Conservation (phyloP, 2,329 filamentous ascomycete genomes). For the Fusarium camptoceras region DNA sequence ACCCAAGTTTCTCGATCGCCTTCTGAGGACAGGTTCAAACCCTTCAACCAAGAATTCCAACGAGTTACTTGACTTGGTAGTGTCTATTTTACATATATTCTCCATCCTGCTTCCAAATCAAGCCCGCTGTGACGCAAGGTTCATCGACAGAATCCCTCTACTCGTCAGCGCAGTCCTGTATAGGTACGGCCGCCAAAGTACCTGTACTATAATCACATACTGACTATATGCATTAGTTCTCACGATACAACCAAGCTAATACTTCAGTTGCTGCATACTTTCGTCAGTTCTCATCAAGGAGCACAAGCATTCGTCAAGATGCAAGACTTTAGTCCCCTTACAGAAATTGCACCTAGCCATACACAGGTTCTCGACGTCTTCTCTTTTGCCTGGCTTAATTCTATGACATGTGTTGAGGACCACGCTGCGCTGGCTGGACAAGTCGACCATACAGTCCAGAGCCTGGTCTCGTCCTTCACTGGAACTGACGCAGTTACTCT, state of each 20-base stretch:
- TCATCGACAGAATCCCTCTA: conserved; percentile 65
- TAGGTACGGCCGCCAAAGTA: conserved; percentile 56
- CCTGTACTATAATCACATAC: neutral
- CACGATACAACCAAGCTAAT: conserved; percentile 64
- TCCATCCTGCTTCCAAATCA: conserved; percentile 65
- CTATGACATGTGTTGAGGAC: conserved; percentile 51
- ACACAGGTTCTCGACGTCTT: conserved; percentile 67
- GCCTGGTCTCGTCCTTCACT: conserved; percentile 65
- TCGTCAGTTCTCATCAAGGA: conserved; percentile 65
- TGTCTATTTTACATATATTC: conserved; percentile 73
- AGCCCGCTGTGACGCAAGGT: conserved; percentile 57
- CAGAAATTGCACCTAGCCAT: conserved; percentile 67
- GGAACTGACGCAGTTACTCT: conserved; percentile 71
- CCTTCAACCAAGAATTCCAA: conserved; percentile 59
- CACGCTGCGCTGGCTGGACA: conserved; percentile 50
- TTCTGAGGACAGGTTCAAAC: conserved; percentile 66
- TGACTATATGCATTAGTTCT: conserved; percentile 54
- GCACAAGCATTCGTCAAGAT: conserved; percentile 61
- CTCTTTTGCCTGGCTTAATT: conserved; percentile 67
- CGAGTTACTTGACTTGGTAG: conserved; percentile 72
- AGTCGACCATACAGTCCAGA: conserved; percentile 61
- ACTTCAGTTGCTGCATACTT: conserved; percentile 67
- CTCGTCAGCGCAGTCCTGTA: conserved; percentile 65
- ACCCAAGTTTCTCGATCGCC: conserved; percentile 71
- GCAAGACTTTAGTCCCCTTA: conserved; percentile 65